Evolutionary conservation across 2,329 filamentous ascomycete genomes (phyloP), one percentile per base, ranked within the genome.

Genomic region (Hypoxylon sp.): DNA sequence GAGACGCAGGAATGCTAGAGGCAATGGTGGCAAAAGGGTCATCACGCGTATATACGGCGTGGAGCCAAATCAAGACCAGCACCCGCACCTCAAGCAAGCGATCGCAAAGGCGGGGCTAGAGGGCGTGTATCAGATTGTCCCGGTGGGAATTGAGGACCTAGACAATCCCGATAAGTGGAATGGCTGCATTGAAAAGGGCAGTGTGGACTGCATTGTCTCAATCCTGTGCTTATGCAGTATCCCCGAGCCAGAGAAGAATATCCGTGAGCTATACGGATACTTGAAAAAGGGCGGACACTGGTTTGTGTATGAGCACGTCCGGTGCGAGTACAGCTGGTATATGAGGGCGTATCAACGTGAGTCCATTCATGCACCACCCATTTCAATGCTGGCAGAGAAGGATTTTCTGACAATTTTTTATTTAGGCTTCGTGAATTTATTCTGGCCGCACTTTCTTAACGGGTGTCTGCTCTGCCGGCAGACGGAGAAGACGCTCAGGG

Each of bases 211-310:
- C 75, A 85, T 91, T 62, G 86, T 91, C 50, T 85, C 86, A 2
- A 79, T 90, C 25, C 80, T 90, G 59, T 89, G 88, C 60, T 80
- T 91, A 32, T 91, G 89, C 80, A 87, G 86, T 71, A 89, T 91
- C 55, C 89, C 89, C 0, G 84, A 88, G 2, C 88, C 87, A 2
- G 79, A 86, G 72, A 78, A 80, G 70, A 87, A 89, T 65, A 83
- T 89, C 65, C 78, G 77, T 62, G 82, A 85, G 68, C 76, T 91
- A 30, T 90, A 89, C 75, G 78, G 80, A 32, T 84, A 85, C 57
- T 80, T 91, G 65, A 89, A 88, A 78, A 84, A 86, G 4, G 89
- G 89, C 4, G 89, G 89, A 0, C 79, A 84, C 38, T 90, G 88
- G 87, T 88, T 89, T 67, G 82, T 88, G 0, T 90, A 85, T 70